Conservation (phyloP, 2,329 filamentous ascomycete species). For the Fusarium guadeloupense region DNA sequence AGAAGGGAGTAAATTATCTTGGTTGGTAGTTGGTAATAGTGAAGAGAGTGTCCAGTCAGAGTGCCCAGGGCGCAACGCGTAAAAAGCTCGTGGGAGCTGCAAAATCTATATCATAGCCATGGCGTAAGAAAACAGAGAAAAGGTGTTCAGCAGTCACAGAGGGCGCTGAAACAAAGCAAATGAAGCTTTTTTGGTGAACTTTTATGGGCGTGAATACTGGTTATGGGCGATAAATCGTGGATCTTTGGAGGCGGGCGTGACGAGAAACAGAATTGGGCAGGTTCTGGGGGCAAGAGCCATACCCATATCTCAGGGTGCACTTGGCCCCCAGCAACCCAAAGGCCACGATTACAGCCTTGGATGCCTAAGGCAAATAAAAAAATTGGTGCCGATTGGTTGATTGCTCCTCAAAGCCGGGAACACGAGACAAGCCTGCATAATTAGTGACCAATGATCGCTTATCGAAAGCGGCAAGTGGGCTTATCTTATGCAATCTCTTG, state of each 20-base stretch:
- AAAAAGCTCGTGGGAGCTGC: conserved; percentile 41
- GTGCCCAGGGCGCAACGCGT: conserved; percentile 35
- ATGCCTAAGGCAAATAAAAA: conserved; percentile 39
- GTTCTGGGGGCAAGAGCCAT: conserved; percentile 40
- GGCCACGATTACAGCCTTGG: conserved; percentile 31
- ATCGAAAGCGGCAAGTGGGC: conserved; percentile 6
- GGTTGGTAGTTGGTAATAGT: conserved; percentile 14
- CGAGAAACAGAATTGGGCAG: conserved; percentile 38
- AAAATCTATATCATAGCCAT: conserved; percentile 43
- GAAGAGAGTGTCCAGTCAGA: conserved; percentile 35
- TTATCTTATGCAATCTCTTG: conserved; percentile 26
- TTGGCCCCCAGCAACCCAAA: conserved; percentile 37
- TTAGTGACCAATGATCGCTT: conserved; percentile 27
- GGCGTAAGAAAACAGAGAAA: conserved; percentile 19
- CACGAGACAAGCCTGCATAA: conserved; percentile 39
- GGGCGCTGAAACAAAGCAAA: conserved; percentile 34
- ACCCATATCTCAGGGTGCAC: conserved; percentile 39
- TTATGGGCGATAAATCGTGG: conserved; percentile 30
- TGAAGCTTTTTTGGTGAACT: conserved; percentile 19
- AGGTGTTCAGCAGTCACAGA: conserved; percentile 37
- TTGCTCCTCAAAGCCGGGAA: conserved; percentile 9
- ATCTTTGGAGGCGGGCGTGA: conserved; percentile 38
- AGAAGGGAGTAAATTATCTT: conserved; percentile 21
- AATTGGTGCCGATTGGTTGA: conserved; percentile 30
- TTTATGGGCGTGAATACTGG: conserved; percentile 22